Evolutionary conservation across 345 rosid genomes (phyloP).

Genomic region (Salix koriyanagi): DNA sequence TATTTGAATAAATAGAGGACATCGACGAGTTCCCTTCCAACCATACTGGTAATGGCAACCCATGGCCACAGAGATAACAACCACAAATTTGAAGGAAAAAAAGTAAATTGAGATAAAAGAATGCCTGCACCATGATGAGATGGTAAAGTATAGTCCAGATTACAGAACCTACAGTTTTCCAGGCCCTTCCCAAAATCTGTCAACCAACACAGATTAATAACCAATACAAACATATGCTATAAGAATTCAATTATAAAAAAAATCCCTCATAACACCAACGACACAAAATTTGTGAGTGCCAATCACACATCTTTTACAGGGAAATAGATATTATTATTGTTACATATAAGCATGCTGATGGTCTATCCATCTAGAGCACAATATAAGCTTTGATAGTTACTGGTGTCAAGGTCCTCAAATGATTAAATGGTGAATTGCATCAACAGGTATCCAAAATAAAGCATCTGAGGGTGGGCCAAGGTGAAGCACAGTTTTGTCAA

Average conservation of each 20-base stretch:
- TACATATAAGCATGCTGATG: conserved; percentile 13
- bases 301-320: conserved; percentile 21
- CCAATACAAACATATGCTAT: conserved; percentile 8
- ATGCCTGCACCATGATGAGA: neutral
- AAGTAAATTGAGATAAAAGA: conserved; percentile 3
- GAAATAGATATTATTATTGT: conserved; percentile 9
- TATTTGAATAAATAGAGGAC: neutral
- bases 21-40: neutral
- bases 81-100: neutral
- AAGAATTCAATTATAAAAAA: conserved; percentile 15
- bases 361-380: conserved; percentile 2
- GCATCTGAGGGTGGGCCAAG: conserved; percentile 22
- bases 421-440: conserved; percentile 28
- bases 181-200: neutral
- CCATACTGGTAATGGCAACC: neutral
- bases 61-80: neutral
- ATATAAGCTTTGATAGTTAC: conserved; percentile 8
- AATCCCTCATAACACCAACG: conserved; percentile 1
- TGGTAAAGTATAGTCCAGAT: neutral
- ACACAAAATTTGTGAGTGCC: conserved; percentile 14
- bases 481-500: conserved; percentile 26
- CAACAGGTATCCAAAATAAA: conserved; percentile 31
- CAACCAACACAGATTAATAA: conserved; percentile 1
- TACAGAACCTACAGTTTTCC: conserved; percentile 2
- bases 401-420: conserved; percentile 26